Base-by-base conservation (phyloP, 805 yeast genomes). In the Debaryomyces castellii region DNA sequence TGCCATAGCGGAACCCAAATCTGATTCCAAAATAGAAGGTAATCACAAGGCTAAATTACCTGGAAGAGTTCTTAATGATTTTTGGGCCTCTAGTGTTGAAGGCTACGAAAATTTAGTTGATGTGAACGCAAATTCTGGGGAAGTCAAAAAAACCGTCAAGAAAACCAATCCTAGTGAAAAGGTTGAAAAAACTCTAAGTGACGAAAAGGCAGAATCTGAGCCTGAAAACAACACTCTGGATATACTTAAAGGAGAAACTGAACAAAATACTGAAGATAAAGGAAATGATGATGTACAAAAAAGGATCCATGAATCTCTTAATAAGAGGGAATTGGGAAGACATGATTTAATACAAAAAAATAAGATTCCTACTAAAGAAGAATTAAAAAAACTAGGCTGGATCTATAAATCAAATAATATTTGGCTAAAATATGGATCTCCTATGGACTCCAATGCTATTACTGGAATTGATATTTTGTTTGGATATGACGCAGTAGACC, bases 401-500 rank as follows among this genome's bases (percentile, higher is more conserved):
- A 62, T 51, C 16, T 58, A 66, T 21, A 70, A 69, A 44, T 58
- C 68, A 4, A 53, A 69, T 51, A 85, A 86, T 7, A 55, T 86
- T 11, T 86, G 90, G 91, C 69, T 79, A 24, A 77, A 78, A 50
- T 69, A 69, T 41, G 89, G 82, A 4, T 46, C 57, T 4, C 71
- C 62, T 32, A 54, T 59, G 23, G 61, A 62, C 21, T 52, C 59
- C 9, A 48, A 62, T 17, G 69, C 82, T 1, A 61, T 85, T 5
- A 77, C 82, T 6, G 87, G 76, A 2, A 54, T 89, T 10, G 89
- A 87, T 51, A 73, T 89, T 1, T 64, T 91, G 28, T 90, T 82
- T 67, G 95, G 96, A 1, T 58, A 62, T 2, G 88, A 83, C 51
- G 84, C 87, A 1, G 81, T 78, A 3, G 96, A 89, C 43, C 95